Percentiles rank a stretch among this genome's conserved stretches.
Conservation (phyloP, 192 early-diverging fungal species). For the Spizellomyces sp. region DNA sequence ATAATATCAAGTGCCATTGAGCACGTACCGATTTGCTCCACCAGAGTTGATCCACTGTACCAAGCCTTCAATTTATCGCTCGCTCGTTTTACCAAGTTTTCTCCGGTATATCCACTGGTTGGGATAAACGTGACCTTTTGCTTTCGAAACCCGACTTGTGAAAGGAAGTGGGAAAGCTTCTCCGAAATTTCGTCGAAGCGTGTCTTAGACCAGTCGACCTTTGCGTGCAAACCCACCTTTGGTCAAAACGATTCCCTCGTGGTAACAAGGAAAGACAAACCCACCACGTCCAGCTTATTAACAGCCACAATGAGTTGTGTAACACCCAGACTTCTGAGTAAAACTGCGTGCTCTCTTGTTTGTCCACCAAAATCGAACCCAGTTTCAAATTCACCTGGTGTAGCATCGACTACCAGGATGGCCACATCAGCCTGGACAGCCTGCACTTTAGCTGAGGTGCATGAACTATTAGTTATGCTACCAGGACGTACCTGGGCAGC, state of each 20-base stretch:
- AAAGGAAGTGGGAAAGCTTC: slow-evolving; percentile 72
- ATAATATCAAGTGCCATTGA: not conserved
- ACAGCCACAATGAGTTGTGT: slow-evolving; percentile 89
- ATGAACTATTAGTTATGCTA: not conserved
- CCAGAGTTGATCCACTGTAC: slow-evolving; percentile 81
- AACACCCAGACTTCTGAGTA: slow-evolving; percentile 92
- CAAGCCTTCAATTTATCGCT: slow-evolving; percentile 57
- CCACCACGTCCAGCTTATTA: slow-evolving; percentile 91
- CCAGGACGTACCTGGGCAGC: slow-evolving; percentile 65
- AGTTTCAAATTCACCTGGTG: slow-evolving; percentile 89
- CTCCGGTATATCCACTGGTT: slow-evolving; percentile 86
- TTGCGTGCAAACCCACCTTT: not conserved
- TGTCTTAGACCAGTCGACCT: slow-evolving; percentile 78
- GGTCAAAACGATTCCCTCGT: not conserved
- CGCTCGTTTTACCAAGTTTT: slow-evolving; percentile 70
- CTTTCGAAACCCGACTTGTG: slow-evolving; percentile 77
- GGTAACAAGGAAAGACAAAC: slow-evolving; percentile 4
- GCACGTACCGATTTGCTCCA: slow-evolving; percentile 66
- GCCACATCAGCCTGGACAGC: slow-evolving; percentile 84
- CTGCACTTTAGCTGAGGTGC: not conserved
- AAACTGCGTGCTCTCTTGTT: slow-evolving; percentile 92
- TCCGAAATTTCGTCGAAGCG: slow-evolving; percentile 77
- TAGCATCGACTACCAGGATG: slow-evolving; percentile 88
- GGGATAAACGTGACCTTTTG: slow-evolving; percentile 82
- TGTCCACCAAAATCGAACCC: slow-evolving; percentile 95